Percentiles rank a stretch among this genome's conserved stretches.
phyloP scores from a whole-genome alignment of 1,284 basidiomycete genomes.

The Ganoderma leucocontextum region DNA sequence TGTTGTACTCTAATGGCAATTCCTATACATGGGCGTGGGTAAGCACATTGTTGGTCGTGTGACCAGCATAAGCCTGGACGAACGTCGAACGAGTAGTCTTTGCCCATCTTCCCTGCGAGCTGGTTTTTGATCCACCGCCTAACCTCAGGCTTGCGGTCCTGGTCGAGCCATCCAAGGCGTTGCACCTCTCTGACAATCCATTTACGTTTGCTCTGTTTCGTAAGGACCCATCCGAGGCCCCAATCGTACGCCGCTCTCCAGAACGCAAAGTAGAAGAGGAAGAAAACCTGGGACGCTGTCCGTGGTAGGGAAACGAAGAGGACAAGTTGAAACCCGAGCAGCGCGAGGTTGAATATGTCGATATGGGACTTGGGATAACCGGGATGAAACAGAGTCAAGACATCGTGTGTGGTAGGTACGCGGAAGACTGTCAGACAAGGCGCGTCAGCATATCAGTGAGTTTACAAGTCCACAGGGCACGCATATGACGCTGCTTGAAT shows the following conservation, averaged over 20 bases:
- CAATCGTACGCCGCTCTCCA: constrained; percentile 94
- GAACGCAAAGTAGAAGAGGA: constrained; percentile 89
- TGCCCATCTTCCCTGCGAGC: constrained; percentile 93
- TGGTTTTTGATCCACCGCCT: constrained; percentile 88
- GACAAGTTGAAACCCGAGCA: constrained; percentile 82
- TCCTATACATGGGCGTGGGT: constrained; percentile 54
- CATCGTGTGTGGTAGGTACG: constrained; percentile 95
- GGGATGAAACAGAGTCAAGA: constrained; percentile 92
- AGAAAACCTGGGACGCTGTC: constrained; percentile 67
- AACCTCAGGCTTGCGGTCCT: constrained; percentile 65
- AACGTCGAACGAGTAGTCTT: constrained; percentile 92
- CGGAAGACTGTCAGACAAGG: constrained; percentile 78
- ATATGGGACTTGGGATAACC: constrained; percentile 91
- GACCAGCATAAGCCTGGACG: constrained; percentile 37
- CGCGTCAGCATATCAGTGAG: constrained; percentile 5
- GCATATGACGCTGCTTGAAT: constrained; percentile 4
- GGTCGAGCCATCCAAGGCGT: constrained; percentile 88
- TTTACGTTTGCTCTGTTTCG: constrained; percentile 91
- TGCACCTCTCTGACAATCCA: constrained; percentile 91
- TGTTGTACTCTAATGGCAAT: constrained; percentile 85
- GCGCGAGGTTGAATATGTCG: constrained; percentile 85
- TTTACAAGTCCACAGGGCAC: constrained; percentile 14
- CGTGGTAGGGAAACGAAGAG: constrained; percentile 78
- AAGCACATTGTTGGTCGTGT: constrained; percentile 31
- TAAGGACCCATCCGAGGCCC: constrained; percentile 93